Conservation (phyloP, 208 protist species). For the Wallacemonas sp. region DNA sequence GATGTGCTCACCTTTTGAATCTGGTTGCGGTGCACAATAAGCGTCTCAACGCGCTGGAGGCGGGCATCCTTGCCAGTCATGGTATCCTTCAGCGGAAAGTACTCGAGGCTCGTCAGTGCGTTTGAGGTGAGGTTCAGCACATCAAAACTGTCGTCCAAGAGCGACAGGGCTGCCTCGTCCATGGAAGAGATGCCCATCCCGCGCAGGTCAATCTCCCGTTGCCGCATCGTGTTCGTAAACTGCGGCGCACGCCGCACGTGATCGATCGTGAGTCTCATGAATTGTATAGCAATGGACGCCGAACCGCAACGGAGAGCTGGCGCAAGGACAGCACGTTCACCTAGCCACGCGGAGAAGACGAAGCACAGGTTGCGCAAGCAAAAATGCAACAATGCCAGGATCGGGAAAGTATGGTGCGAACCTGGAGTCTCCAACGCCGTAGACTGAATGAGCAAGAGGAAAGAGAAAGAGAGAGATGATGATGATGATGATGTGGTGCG, state of each 20-base stretch:
- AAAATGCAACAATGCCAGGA: no score
- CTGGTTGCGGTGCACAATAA: slow-evolving; percentile 82
- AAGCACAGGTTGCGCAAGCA: no score
- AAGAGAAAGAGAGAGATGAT: no score
- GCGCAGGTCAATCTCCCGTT: slow-evolving; percentile 86
- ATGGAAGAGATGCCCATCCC: slow-evolving; percentile 76
- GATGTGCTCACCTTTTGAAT: slow-evolving; percentile 77
- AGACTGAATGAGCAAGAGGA: no score
- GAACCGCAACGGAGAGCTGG: neutral
- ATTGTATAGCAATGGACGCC: no score
- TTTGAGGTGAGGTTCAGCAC: slow-evolving; percentile 86
- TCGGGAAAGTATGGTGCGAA: no score
- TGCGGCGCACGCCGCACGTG: slow-evolving; percentile 77
- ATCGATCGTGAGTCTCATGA: slow-evolving; percentile 86
- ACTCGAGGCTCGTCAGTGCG: slow-evolving; percentile 71
- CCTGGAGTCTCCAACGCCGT: no score
- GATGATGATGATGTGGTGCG: no score
- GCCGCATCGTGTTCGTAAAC: slow-evolving; percentile 81
- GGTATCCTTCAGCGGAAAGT: slow-evolving; percentile 51
- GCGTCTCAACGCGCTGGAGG: slow-evolving; percentile 67
- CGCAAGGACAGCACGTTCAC: no score
- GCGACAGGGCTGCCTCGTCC: slow-evolving; percentile 67
- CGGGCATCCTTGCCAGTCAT: slow-evolving; percentile 17
- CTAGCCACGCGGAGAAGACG: no score
- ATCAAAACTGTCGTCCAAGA: slow-evolving; percentile 82